Evolutionary conservation across 106 monocot species (phyloP), one percentile per base, ranked within the genome.

Genomic region (Iris macrosiphon): DNA sequence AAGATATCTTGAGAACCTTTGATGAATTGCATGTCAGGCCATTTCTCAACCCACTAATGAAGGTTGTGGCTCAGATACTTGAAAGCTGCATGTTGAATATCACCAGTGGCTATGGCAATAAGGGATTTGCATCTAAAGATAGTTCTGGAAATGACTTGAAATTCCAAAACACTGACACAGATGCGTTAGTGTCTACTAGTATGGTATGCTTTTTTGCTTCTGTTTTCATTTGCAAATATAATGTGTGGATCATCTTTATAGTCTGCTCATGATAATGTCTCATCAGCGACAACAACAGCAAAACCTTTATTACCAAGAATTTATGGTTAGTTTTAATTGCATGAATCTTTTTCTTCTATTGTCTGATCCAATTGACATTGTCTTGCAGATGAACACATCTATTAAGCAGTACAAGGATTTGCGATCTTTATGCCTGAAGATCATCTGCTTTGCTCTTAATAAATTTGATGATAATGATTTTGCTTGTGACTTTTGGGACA

Each of bases 1-100:
- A 81, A 63, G 96, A 90, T 70, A 60, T 98, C 2, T 31, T 98
- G 30, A 67, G 59, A 63, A 83, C 80, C 14, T 98, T 98, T 79
- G 96, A 87, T 77, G 77, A 74, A 19, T 49, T 57, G 5, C 96
- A 61, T 37, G 61, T 98, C 11, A 64, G 42, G 49, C 83, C 90
- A 29, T 86, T 78, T 75, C 76, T 98, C 55, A 78, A 78, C 56
- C 54, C 32, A 49, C 46, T 90, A 45, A 47, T 98, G 77, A 78
- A 40, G 31, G 68, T 90, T 60, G 75, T 87, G 65, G 82, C 63
- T 18, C 57, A 68, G 34, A 75, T 90, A 40, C 77, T 98, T 30
- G 90, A 91, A 40, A 68, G 56, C 18, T 98, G 83, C 73, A 83
- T 72, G 41, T 56, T 56, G 30, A 73, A 56, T 34, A 48, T 83